These are phyloP conservation scores for Cladophialophora psammophila DNA, from an alignment of 2,329 filamentous ascomycete genomes.

Conservation along the genomic window DNA sequence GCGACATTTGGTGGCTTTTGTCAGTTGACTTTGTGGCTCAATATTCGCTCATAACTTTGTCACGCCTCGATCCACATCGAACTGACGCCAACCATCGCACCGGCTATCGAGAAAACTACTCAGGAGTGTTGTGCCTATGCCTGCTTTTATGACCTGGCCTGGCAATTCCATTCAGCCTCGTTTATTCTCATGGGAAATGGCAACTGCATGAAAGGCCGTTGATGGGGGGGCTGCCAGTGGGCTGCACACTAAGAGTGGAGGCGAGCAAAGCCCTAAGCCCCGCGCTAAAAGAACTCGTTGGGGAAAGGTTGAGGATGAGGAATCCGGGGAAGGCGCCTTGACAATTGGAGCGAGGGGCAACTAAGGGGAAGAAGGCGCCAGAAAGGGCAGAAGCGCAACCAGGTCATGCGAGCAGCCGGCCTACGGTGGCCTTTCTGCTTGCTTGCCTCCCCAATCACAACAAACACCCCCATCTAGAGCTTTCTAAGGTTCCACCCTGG, in stretches of 20 bases:
- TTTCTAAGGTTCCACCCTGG: constrained; percentile 22
- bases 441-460: constrained; percentile 18
- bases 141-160: background rate
- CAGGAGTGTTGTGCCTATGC: background rate
- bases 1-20: background rate
- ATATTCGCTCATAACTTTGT: constrained; percentile 11
- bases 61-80: constrained; percentile 4
- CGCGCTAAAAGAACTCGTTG: constrained; percentile 28
- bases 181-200: background rate
- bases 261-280: constrained; percentile 22
- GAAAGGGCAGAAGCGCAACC: constrained; percentile 14
- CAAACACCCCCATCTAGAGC: constrained; percentile 15
- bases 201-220: constrained; percentile 9
- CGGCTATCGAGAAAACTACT: background rate
- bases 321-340: constrained; percentile 37
- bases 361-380: constrained; percentile 29
- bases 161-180: background rate
- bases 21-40: constrained; percentile 17
- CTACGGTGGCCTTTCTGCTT: constrained; percentile 7
- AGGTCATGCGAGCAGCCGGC: constrained; percentile 36
- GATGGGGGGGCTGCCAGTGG: constrained; percentile 6
- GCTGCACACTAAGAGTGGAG: constrained; percentile 10
- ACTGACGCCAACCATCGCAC: background rate
- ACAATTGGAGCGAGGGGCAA: constrained; percentile 31
- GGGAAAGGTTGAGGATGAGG: constrained; percentile 13